These are phyloP conservation scores for Didymosphaeria variabile DNA, from an alignment of 2,329 filamentous ascomycete genomes.

Conservation along the genomic window DNA sequence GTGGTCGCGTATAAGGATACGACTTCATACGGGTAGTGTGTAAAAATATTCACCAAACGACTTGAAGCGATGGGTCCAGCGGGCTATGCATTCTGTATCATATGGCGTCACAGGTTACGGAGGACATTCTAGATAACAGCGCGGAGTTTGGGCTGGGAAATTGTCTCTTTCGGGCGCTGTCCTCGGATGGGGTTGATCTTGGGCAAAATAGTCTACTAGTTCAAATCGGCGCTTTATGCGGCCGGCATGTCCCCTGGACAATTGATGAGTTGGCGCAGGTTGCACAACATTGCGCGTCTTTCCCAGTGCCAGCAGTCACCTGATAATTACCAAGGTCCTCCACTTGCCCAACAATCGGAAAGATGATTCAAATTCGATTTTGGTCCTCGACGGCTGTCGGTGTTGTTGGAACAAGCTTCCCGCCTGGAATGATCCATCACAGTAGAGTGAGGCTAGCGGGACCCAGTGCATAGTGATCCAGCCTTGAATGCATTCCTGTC, in stretches of 20 bases:
- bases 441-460: background rate
- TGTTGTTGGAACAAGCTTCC: constrained; percentile 15
- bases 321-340: background rate
- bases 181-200: background rate
- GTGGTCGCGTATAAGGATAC: constrained; percentile 14
- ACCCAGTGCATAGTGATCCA: background rate
- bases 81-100: constrained; percentile 2
- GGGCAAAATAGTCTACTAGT: constrained; percentile 11
- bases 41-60: background rate
- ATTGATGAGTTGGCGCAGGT: constrained; percentile 20
- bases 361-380: background rate
- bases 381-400: background rate
- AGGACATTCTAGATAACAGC: constrained; percentile 13
- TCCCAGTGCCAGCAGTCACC: background rate
- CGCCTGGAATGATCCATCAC: constrained; percentile 9
- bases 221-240: constrained; percentile 7
- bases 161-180: constrained; percentile 7
- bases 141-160: constrained; percentile 18
- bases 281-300: constrained; percentile 10
- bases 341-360: background rate
- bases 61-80: background rate
- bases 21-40: background rate
- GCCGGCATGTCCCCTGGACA: constrained; percentile 20
- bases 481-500: constrained; percentile 3
- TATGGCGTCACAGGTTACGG: constrained; percentile 12